phyloP scores from a whole-genome alignment of 352 stramenopile genomes.

The Phytophthora kernoviae region DNA sequence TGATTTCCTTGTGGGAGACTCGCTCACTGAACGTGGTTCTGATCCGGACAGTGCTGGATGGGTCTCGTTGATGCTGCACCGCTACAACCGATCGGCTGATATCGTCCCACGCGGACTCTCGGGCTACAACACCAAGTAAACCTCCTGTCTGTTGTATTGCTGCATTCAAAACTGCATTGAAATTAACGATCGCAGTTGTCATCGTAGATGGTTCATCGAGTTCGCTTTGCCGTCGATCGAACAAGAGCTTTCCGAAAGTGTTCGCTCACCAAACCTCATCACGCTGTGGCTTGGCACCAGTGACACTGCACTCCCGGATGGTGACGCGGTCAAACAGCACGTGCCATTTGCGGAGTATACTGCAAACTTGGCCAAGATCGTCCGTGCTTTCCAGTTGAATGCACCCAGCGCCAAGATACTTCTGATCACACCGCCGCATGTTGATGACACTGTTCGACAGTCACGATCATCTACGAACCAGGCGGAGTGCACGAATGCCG shows the following conservation, averaged over 20 bases:
- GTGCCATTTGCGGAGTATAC: slow-evolving; percentile 55
- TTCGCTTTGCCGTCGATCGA: slow-evolving; percentile 41
- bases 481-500: slow-evolving; percentile 51
- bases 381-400: slow-evolving; percentile 20
- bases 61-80: slow-evolving; percentile 42
- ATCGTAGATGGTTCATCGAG: slow-evolving; percentile 50
- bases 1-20: slow-evolving; percentile 57
- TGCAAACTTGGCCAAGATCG: slow-evolving; percentile 42
- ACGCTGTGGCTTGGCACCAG: slow-evolving; percentile 76
- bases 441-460: slow-evolving; percentile 26
- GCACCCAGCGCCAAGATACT: slow-evolving; percentile 41
- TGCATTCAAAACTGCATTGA: neutral
- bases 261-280: slow-evolving; percentile 45
- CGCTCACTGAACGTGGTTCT: slow-evolving; percentile 46
- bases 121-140: slow-evolving; percentile 56
- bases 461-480: slow-evolving; percentile 7
- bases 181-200: neutral
- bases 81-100: slow-evolving; percentile 52
- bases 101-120: slow-evolving; percentile 51
- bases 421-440: slow-evolving; percentile 68
- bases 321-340: slow-evolving; percentile 35
- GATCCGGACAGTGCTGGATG: slow-evolving; percentile 41
- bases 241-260: slow-evolving; percentile 38
- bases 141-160: neutral
- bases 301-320: slow-evolving; percentile 45